Percentiles rank a stretch among this genome's conserved stretches.
Evolutionary conservation across 2,329 filamentous ascomycete genomes (phyloP).

Genomic region (Akanthomyces dipterigenus): DNA sequence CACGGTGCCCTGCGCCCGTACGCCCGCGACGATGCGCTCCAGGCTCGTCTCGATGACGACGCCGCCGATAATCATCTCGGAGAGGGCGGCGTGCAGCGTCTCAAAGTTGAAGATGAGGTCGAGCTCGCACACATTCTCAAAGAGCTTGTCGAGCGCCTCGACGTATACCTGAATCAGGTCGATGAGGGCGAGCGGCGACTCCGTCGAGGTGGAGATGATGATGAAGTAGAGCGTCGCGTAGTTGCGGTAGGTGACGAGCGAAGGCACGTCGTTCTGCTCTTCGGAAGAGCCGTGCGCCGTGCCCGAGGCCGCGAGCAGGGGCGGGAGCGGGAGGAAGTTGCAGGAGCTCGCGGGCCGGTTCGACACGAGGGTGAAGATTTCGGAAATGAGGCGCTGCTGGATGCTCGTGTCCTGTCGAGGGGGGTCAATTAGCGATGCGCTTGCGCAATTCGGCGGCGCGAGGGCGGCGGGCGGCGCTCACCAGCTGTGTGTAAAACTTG

Average conservation of each 20-base stretch:
- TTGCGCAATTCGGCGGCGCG: no score
- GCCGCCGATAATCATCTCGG: conserved; percentile 92
- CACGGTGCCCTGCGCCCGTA: conserved; percentile 68
- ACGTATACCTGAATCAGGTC: conserved; percentile 98
- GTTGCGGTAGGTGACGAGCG: conserved; percentile 94
- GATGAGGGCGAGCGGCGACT: conserved; percentile 89
- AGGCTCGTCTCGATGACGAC: conserved; percentile 90
- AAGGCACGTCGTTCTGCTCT: conserved; percentile 80
- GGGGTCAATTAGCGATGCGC: neutral
- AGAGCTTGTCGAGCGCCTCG: conserved; percentile 86
- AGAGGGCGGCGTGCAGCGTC: conserved; percentile 82
- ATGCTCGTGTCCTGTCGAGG: conserved; percentile 79
- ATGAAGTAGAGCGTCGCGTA: conserved; percentile 99
- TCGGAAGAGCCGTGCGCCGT: conserved; percentile 58
- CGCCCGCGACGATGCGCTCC: conserved; percentile 81
- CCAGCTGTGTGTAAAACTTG: conserved; percentile 97
- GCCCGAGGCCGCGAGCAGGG: conserved; percentile 56
- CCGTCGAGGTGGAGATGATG: conserved; percentile 91
- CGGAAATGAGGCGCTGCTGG: conserved; percentile 90
- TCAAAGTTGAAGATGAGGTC: conserved; percentile 99
- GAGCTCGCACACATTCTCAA: conserved; percentile 97
- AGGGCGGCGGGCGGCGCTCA: conserved; percentile 28
- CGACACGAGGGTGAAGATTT: conserved; percentile 94
- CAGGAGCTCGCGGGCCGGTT: conserved; percentile 87
- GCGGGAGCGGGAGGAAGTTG: conserved; percentile 85